These are phyloP conservation scores for Obba rivulosa DNA, from an alignment of 768 basidiomycete genomes.

Conservation along the genomic window DNA sequence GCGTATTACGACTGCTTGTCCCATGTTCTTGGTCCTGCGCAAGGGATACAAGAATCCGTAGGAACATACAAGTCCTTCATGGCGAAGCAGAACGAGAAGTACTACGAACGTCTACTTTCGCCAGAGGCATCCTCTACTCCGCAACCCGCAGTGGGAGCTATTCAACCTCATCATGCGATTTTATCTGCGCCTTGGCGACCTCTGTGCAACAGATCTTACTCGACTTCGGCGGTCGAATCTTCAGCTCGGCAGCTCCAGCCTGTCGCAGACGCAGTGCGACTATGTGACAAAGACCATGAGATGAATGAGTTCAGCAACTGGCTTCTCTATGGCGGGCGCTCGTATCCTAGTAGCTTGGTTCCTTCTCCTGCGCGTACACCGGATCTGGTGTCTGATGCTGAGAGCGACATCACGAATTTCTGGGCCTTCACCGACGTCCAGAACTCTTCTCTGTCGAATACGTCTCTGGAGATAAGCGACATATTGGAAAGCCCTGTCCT, in stretches of 20 bases:
- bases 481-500: constrained; percentile 18
- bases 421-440: constrained; percentile 1
- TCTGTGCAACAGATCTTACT: neutral
- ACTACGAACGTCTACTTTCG: constrained; percentile 37
- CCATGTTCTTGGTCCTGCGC: constrained; percentile 39
- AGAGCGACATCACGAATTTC: neutral
- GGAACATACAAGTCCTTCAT: constrained; percentile 50
- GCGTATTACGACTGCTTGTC: constrained; percentile 49
- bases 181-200: neutral
- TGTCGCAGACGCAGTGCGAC: too few relatives aligned
- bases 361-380: constrained; percentile 12
- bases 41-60: constrained; percentile 43
- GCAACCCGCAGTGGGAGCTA: too few relatives aligned
- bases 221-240: neutral
- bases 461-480: constrained; percentile 15
- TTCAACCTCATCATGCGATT: neutral
- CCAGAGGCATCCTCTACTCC: too few relatives aligned
- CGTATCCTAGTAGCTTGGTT: neutral
- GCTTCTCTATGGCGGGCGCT: constrained; percentile 9
- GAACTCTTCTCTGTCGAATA: neutral
- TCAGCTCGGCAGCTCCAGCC: neutral
- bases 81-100: constrained; percentile 41
- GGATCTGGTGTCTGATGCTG: constrained; percentile 7
- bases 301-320: constrained; percentile 9
- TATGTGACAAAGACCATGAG: neutral